Conservation (phyloP, 2,329 filamentous ascomycete genomes). For the Microascus cirrosus region DNA sequence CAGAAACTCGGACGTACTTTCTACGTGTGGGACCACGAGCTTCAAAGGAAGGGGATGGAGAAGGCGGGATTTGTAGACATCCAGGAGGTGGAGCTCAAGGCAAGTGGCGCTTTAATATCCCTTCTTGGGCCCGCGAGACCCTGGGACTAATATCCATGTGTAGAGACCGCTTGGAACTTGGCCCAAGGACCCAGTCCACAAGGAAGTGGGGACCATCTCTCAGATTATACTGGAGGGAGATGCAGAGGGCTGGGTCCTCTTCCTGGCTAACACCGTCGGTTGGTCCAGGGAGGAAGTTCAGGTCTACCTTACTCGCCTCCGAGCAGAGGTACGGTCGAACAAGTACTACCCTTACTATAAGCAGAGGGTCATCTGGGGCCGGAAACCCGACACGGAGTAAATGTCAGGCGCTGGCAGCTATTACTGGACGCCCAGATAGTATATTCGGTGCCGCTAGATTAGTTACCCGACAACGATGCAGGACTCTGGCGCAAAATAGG, state of each 20-base stretch:
- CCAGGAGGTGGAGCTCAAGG: slow-evolving; percentile 4
- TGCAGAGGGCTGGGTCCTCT: slow-evolving; percentile 13
- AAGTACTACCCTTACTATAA: slow-evolving; percentile 25
- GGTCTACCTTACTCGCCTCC: slow-evolving; percentile 18
- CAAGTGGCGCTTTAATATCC: not conserved
- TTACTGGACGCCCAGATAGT: too few relatives aligned
- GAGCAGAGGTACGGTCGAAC: slow-evolving; percentile 14
- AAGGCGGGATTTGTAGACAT: slow-evolving; percentile 7
- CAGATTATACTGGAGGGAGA: slow-evolving; percentile 5
- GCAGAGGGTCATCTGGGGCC: slow-evolving; percentile 17
- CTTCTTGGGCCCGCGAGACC: too few relatives aligned
- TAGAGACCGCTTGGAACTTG: not conserved
- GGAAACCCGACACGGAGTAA: slow-evolving; percentile 1
- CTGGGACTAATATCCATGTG: too few relatives aligned
- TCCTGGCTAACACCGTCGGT: slow-evolving; percentile 10
- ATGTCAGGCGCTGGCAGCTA: too few relatives aligned
- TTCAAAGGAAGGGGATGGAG: slow-evolving; percentile 7
- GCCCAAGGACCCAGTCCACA: not conserved
- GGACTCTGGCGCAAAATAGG: too few relatives aligned
- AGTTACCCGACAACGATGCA: too few relatives aligned
- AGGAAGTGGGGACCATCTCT: not conserved
- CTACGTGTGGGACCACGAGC: not conserved
- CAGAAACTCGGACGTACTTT: slow-evolving; percentile 1
- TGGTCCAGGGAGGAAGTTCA: slow-evolving; percentile 15
- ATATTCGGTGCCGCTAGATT: too few relatives aligned